Evolutionary conservation across 176 grass and related monocot genomes (phyloP), one percentile per base, ranked within the genome.

Genomic region (Panicum miliaceum): DNA sequence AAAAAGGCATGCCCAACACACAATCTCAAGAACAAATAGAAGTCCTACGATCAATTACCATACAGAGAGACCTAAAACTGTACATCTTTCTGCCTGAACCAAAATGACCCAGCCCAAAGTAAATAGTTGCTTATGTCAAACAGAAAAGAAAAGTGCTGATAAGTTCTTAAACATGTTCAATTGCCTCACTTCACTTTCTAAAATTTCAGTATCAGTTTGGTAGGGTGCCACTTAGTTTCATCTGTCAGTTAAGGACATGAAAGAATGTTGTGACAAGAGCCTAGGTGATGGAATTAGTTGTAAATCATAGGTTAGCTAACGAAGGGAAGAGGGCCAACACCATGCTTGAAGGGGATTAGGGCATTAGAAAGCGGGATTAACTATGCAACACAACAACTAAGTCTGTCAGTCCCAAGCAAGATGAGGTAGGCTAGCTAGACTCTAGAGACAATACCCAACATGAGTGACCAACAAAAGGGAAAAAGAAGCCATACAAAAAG

Each of bases 261-360:
- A 53, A 65, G 63, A 78, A 78, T 78, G 40, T 26, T 26, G 37
- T 78, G 40, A 26, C 26, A 26, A 41, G 9, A 81, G 12, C 32
- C 6, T 53, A 68, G 13, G 8, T 27, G 20, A 15, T 45, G 15
- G 12, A 57, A 67, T 73, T 34, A 8, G 52, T 35, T 52, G 26
- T 20, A 52, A 34, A 34, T 18, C 23, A n/a, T 23, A 48, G 23
- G 16, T 29, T 72, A 72, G 43, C 43, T 48, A 71, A 25, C 6
- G 14, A 7, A 32, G 50, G 34, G 26, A 52, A 51, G 15, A 52
- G 8, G 15, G 3, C 0, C 16, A 73, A 53, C 29, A 74, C 35
- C 27, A 53, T 34, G 46, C 27, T 63, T 15, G 12, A 63, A 63
- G 4, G 23, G 59, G 42, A 47, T 47, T 27, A 50, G n/a, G 23